phyloP scores from a whole-genome alignment of 2,329 filamentous ascomycete species.

The Leptographium lundbergii region DNA sequence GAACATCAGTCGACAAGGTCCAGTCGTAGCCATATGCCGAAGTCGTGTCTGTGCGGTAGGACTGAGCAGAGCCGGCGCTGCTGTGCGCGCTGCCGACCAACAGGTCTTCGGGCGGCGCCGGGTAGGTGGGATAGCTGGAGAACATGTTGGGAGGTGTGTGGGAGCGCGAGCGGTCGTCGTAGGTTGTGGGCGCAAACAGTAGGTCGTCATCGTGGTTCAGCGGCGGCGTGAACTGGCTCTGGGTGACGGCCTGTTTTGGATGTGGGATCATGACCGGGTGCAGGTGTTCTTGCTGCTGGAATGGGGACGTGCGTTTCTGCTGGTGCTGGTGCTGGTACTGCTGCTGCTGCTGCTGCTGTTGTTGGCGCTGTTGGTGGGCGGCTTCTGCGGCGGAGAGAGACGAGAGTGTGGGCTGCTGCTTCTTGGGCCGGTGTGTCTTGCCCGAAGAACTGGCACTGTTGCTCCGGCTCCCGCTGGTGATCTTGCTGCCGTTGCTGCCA shows the following conservation, averaged over 20 bases:
- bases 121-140: slow-evolving; percentile 35
- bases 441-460: background rate
- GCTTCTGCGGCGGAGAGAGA: slow-evolving; percentile 10
- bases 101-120: slow-evolving; percentile 36
- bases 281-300: slow-evolving; percentile 14
- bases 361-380: slow-evolving; percentile 13
- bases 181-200: slow-evolving; percentile 42
- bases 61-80: background rate
- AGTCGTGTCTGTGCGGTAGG: background rate
- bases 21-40: slow-evolving; percentile 43
- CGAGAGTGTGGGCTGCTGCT: slow-evolving; percentile 18
- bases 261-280: slow-evolving; percentile 20
- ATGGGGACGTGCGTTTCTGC: slow-evolving; percentile 4
- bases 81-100: slow-evolving; percentile 20
- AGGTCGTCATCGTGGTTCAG: slow-evolving; percentile 51
- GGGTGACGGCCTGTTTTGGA: slow-evolving; percentile 20
- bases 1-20: slow-evolving; percentile 32
- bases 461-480: background rate
- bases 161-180: slow-evolving; percentile 56
- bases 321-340: background rate
- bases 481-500: slow-evolving; percentile 19
- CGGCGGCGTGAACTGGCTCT: slow-evolving; percentile 42
- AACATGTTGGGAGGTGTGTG: slow-evolving; percentile 56
- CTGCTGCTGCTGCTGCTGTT: slow-evolving; percentile 12
- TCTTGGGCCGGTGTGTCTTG: slow-evolving; percentile 24